Evolutionary conservation across 371 early-diverging fungal genomes (phyloP).

Genomic region (Mucor lusitanicus): DNA sequence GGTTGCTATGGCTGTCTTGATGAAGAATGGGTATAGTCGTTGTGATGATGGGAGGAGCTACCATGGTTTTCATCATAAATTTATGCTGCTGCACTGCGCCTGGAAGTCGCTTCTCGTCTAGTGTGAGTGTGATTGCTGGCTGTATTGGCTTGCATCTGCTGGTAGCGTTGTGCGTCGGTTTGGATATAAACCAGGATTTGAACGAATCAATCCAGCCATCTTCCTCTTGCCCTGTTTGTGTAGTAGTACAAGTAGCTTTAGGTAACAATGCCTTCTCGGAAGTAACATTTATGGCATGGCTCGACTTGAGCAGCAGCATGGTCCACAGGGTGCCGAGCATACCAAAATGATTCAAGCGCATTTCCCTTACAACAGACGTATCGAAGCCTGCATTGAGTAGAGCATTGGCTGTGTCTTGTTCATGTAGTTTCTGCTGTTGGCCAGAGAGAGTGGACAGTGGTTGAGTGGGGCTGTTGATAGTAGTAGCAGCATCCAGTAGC

Average conservation of each 20-base stretch:
- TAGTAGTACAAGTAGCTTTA: background rate
- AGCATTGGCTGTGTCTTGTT: background rate
- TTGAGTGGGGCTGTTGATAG: background rate
- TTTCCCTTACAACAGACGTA: slow-evolving; percentile 4
- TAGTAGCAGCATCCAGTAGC: slow-evolving; percentile 27
- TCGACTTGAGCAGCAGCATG: slow-evolving; percentile 2
- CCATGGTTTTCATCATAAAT: background rate
- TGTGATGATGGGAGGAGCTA: slow-evolving; percentile 3
- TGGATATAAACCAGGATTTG: slow-evolving; percentile 12
- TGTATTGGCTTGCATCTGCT: background rate
- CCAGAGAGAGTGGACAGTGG: background rate
- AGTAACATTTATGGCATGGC: background rate
- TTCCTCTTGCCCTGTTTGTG: background rate
- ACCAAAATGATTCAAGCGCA: slow-evolving; percentile 6
- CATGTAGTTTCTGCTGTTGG: background rate
- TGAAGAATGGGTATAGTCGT: background rate
- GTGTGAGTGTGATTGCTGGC: background rate
- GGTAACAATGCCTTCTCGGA: background rate
- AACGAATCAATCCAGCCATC: slow-evolving; percentile 12
- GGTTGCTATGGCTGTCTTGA: background rate
- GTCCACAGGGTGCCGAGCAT: slow-evolving; percentile 18
- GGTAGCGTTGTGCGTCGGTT: background rate
- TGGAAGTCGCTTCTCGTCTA: background rate
- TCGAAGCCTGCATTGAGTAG: slow-evolving; percentile 9
- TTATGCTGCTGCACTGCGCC: background rate